Conservation (phyloP, 2,329 filamentous ascomycete species). For the Colletotrichum sp. region DNA sequence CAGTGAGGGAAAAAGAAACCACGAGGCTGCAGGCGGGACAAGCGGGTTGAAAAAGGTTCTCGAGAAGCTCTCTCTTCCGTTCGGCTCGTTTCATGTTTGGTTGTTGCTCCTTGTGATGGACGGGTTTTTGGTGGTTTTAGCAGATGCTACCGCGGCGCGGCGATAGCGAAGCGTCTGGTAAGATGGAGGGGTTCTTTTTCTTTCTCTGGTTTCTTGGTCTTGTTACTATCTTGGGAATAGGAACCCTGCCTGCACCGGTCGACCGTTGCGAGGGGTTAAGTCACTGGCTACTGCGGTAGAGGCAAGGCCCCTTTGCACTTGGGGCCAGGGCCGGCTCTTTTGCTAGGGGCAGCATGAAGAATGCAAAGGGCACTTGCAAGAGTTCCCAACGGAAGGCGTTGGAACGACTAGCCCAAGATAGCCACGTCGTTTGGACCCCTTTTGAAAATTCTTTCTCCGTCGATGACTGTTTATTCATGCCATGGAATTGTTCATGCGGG, state of each 20-base stretch:
- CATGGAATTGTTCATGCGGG: constrained; percentile 14
- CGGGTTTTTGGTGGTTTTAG: background rate
- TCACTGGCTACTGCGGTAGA: background rate
- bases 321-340: background rate
- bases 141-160: background rate
- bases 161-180: no score
- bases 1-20: background rate
- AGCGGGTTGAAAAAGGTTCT: background rate
- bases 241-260: background rate
- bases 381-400: background rate
- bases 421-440: background rate
- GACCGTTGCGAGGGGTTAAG: background rate
- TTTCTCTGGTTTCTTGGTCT: background rate
- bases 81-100: background rate
- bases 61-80: background rate
- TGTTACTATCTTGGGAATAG: background rate
- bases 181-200: background rate
- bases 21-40: background rate
- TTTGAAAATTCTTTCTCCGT: background rate
- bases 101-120: background rate
- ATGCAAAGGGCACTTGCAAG: background rate
- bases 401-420: background rate
- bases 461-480: background rate
- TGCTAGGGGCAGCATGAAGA: background rate
- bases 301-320: background rate